Evolutionary conservation across 768 basidiomycete genomes (phyloP), one percentile per base, ranked within the genome.

Genomic region (Tulasnella calospora): DNA sequence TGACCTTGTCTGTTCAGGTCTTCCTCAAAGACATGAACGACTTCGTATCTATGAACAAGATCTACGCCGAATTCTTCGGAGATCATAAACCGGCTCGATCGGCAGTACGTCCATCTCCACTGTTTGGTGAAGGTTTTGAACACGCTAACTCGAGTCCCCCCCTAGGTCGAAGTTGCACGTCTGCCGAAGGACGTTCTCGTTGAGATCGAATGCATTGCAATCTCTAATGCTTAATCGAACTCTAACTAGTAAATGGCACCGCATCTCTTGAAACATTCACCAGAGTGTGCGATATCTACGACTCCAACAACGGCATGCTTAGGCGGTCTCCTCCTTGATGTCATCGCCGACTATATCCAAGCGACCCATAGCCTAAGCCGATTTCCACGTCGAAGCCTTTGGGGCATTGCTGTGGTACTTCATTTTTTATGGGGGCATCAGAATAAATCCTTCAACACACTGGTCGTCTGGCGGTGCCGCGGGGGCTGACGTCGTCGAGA

Each of bases 11-110:
- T 76, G 13, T 3, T 3, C 79, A 96, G 95, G 92, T 96, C 35
- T 99, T 98, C 86, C 85, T 99, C 83, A 95, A 97, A 84, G 86
- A 89, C 80, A 96, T 99, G 94, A 87, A 94, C 81, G 94, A 99
- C 84, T 99, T 99, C 83, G 90, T 83, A 4, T 86, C 88, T 55
- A 90, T 98, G 82, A 98, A 98, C 84, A 89, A 85, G 21, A 87
- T 95, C 80, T 99, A 98, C 84, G 89, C 89, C 46, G 86, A 89
- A 76, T 92, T 94, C 85, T 98, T 99, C 83, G 95, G 94, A 13
- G 88, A 89, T 41, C 94, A 96, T 86, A 96, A 94, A 84, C 97
- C 98, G 71, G 96, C 98, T 4, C 88, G 98, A 80, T 95, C 95
- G 40, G 90, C 93, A 41, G 94, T 99, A 36, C 23, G 38, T 51